Evolutionary conservation across 768 basidiomycete genomes (phyloP), one percentile per base, ranked within the genome.

Genomic region (Peribolospora kevripleyi): DNA sequence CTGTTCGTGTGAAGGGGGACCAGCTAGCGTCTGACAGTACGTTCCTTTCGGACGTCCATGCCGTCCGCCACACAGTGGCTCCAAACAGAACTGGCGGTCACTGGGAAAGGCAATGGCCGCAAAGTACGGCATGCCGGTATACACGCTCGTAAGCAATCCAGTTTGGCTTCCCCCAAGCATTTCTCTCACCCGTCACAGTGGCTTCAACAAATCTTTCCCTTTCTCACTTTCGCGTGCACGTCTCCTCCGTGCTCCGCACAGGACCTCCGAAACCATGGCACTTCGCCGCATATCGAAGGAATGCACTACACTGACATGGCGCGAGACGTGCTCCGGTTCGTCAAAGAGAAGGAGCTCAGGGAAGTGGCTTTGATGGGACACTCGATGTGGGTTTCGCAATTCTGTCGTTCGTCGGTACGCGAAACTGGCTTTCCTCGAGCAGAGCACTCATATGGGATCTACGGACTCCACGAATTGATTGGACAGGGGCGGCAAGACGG

Each of bases 221-320:
- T 5, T 13, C 4, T 11, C 40, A 38, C 7, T 14, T 38, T 56
- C 25, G 52, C n/a, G 6, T 42, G 55, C 6, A 5, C 36, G 13
- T 13, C 4, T 45, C 48, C 48, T 9, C 0, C 48, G 46, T 11
- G 48, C 40, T 57, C 48, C 51, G n/a, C 6, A 50, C 59, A 84
- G 82, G 83, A 93, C 66, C 71, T 91, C 36, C 73, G 88, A n/a
- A 93, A 91, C 62, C 87, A 90, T 60, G 88, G 88, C 2, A 65
- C 73, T 13, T 87, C 85, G 0, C 84, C 82, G 0, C 85, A 86
- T 64, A 72, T 70, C 13, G 69, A 68, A 8, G 79, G 80, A 0
- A 82, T 83, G 74, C 77, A 75, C 10, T 90, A 91, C 65, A 64
- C 68, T 7, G 73, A 78, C 43, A 83, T 91, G 84, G 84, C 84